A percentile compares a stretch with the other conserved stretches of the same genome.
These are phyloP conservation scores for Alloascoidea africana DNA, from an alignment of 805 yeast species.

Conservation along the genomic window DNA sequence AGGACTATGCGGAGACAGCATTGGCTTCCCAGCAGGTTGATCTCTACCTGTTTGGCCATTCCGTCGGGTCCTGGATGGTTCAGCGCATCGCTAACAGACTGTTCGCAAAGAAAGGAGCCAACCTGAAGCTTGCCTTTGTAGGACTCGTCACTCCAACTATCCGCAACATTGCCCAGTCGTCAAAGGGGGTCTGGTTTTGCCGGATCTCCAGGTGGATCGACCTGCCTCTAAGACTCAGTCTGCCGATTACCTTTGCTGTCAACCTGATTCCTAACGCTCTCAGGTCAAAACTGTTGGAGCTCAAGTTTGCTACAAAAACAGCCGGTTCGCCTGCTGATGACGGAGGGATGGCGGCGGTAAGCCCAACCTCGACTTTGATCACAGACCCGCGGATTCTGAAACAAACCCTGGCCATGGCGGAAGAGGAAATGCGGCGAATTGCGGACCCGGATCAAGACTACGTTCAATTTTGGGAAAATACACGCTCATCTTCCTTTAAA, in stretches of 20 bases:
- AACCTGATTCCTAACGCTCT: conserved; percentile 14
- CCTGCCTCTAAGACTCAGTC: conserved; percentile 16
- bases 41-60: conserved; percentile 46
- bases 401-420: conserved; percentile 42
- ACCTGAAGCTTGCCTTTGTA: conserved; percentile 23
- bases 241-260: conserved; percentile 14
- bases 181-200: conserved; percentile 22
- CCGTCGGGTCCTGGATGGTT: conserved; percentile 52
- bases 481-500: conserved; percentile 13
- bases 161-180: conserved; percentile 36
- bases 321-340: conserved; percentile 15
- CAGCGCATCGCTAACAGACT: conserved; percentile 31
- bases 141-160: conserved; percentile 64
- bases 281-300: conserved; percentile 10
- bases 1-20: conserved; percentile 13
- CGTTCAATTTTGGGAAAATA: conserved; percentile 33
- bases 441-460: conserved; percentile 21
- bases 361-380: conserved; percentile 27
- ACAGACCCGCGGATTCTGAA: conserved; percentile 27
- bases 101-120: conserved; percentile 8
- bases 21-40: conserved; percentile 7
- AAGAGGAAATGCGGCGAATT: conserved; percentile 42
- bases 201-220: conserved; percentile 12
- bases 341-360: no score
- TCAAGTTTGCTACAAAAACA: conserved; percentile 17